Percentiles rank a stretch among this genome's conserved stretches.
phyloP scores from a whole-genome alignment of 1,139 yeast species.

The Citeromyces hawaiiensis region DNA sequence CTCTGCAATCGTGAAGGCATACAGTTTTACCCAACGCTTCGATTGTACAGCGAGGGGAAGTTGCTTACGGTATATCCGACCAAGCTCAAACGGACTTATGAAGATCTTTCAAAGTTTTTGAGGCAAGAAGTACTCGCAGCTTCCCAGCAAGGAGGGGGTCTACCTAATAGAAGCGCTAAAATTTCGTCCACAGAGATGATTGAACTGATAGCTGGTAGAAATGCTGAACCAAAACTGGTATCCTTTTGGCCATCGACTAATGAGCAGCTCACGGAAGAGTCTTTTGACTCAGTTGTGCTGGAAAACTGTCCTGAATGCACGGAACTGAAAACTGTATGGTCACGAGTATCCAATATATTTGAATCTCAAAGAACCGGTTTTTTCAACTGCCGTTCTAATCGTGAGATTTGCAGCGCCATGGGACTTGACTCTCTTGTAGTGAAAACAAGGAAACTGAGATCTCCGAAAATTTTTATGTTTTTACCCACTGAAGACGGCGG shows the following conservation, averaged over 20 bases:
- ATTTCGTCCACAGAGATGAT: constrained; percentile 21
- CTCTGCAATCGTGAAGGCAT: constrained; percentile 51
- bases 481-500: constrained; percentile 24
- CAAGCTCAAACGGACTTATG: constrained; percentile 26
- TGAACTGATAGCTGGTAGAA: constrained; percentile 32
- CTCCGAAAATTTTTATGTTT: constrained; percentile 20
- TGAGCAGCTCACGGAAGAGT: constrained; percentile 22
- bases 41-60: constrained; percentile 46
- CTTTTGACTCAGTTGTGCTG: constrained; percentile 21
- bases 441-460: constrained; percentile 12
- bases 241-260: constrained; percentile 51
- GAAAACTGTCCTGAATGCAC: constrained; percentile 33
- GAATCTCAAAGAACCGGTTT: constrained; percentile 34
- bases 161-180: constrained; percentile 11
- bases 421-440: constrained; percentile 18
- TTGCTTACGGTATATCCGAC: constrained; percentile 30
- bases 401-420: constrained; percentile 34
- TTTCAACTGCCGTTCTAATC: constrained; percentile 39
- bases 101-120: constrained; percentile 36
- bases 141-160: constrained; percentile 14
- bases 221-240: constrained; percentile 34
- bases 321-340: constrained; percentile 43
- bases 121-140: constrained; percentile 18
- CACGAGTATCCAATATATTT: constrained; percentile 35
- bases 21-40: constrained; percentile 39